Evolutionary conservation across 73 alveolate genomes (phyloP).

Genomic region (Blepharisma stoltei): DNA sequence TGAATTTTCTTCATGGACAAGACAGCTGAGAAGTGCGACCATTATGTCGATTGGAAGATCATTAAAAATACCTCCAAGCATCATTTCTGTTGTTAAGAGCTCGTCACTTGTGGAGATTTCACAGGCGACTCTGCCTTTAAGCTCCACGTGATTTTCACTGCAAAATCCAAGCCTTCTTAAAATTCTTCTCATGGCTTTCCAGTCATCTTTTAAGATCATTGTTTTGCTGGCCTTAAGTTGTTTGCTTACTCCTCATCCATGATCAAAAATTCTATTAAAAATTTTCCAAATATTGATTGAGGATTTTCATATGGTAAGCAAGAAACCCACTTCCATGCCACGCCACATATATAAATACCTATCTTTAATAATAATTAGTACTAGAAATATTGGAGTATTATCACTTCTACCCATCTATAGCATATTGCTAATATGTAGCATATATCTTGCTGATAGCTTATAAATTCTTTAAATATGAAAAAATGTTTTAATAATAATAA

Average conservation of each 20-base stretch:
- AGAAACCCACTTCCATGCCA: too few species aligned
- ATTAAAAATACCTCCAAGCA: conserved; percentile 81
- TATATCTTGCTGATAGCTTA: too few species aligned
- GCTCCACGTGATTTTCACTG: conserved; percentile 84
- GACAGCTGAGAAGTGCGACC: conserved; percentile 87
- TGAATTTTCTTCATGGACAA: conserved; percentile 72
- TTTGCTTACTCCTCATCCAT: too few species aligned
- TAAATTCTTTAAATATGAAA: too few species aligned
- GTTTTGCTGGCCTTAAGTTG: conserved; percentile 30
- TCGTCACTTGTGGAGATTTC: conserved; percentile 96
- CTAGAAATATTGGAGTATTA: too few species aligned
- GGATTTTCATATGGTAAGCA: too few species aligned
- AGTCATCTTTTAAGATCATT: conserved; percentile 93
- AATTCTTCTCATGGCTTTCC: conserved; percentile 96
- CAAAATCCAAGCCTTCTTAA: conserved; percentile 90
- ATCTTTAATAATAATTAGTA: too few species aligned
- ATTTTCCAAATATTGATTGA: too few species aligned
- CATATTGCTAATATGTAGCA: too few species aligned
- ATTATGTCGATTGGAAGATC: conserved; percentile 75
- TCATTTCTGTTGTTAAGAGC: conserved; percentile 84
- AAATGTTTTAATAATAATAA: too few species aligned
- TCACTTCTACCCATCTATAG: too few species aligned
- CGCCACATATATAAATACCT: too few species aligned
- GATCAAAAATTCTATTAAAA: conserved; percentile 38
- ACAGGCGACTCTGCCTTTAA: conserved; percentile 99